Percentiles rank a stretch among this genome's conserved stretches.
Conservation (phyloP, 768 basidiomycete species). For the Dioszegia aurantiaca region DNA sequence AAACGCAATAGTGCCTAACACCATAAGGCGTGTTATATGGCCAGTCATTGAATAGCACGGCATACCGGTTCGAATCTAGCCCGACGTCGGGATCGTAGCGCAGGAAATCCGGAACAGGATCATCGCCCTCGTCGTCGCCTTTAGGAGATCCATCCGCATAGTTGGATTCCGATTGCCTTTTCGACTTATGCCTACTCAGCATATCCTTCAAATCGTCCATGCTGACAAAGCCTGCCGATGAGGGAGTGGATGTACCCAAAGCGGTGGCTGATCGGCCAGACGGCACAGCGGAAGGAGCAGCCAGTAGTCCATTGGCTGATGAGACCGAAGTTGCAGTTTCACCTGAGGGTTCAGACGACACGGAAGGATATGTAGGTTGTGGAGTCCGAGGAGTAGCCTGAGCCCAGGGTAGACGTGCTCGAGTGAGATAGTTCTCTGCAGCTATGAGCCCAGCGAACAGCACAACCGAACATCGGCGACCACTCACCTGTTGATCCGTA, state of each 20-base stretch:
- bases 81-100: slow-evolving; percentile 23
- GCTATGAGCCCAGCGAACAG: not conserved
- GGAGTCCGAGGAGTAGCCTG: not conserved
- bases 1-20: slow-evolving; percentile 46
- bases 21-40: slow-evolving; percentile 48
- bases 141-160: not conserved
- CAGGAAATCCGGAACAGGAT: slow-evolving; percentile 21
- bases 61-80: slow-evolving; percentile 36
- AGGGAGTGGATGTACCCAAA: slow-evolving; percentile 31
- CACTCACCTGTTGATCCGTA: slow-evolving; percentile 47
- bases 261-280: slow-evolving; percentile 2
- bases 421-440: slow-evolving; percentile 44
- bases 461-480: not conserved
- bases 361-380: slow-evolving; percentile 13
- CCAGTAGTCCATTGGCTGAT: not conserved
- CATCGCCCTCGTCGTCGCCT: slow-evolving; percentile 20
- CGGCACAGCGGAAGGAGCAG: not conserved
- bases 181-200: not conserved
- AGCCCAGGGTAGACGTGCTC: slow-evolving; percentile 44
- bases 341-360: not conserved
- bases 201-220: slow-evolving; percentile 21
- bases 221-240: slow-evolving; percentile 34
- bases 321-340: not conserved
- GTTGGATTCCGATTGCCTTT: no score
- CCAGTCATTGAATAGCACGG: slow-evolving; percentile 50